phyloP scores from a whole-genome alignment of 495 filamentous ascomycete species.

The Trichoderma asperelloides region DNA sequence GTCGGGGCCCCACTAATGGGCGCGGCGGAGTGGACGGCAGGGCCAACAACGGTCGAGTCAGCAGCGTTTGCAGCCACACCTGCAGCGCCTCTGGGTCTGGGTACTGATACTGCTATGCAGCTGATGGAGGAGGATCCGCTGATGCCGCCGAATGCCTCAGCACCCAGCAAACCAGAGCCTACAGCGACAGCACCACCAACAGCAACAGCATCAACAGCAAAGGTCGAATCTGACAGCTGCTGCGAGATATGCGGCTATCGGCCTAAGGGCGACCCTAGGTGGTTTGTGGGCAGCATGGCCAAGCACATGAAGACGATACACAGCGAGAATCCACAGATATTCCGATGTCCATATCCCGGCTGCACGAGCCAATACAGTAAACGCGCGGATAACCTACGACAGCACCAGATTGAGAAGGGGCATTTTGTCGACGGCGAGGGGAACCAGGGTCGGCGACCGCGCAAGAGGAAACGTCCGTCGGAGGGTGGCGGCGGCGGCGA shows the following conservation, averaged over 20 bases:
- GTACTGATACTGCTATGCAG: not conserved
- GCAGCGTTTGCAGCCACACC: not conserved
- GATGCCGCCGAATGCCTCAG: constrained; percentile 10
- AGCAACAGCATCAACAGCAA: constrained; percentile 14
- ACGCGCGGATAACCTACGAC: constrained; percentile 38
- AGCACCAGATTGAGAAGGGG: constrained; percentile 42
- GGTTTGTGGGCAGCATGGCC: constrained; percentile 45
- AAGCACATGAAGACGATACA: constrained; percentile 44
- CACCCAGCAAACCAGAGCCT: constrained; percentile 14
- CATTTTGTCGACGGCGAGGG: constrained; percentile 34
- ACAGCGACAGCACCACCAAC: constrained; percentile 15
- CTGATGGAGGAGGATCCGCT: not conserved
- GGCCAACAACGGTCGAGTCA: not conserved
- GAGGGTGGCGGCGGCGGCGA: constrained; percentile 16
- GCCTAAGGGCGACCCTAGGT: constrained; percentile 42
- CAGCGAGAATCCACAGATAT: constrained; percentile 33
- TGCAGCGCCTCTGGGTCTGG: constrained; percentile 9
- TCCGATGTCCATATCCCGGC: constrained; percentile 37
- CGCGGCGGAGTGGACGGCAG: not conserved
- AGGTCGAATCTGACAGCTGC: constrained; percentile 29
- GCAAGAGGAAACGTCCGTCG: constrained; percentile 28
- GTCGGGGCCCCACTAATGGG: not conserved
- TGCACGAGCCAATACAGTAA: constrained; percentile 42
- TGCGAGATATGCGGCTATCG: constrained; percentile 43
- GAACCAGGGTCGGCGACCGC: constrained; percentile 22